These are phyloP conservation scores for Coniochaeta sp. DNA, from an alignment of 2,329 filamentous ascomycete species.

Conservation along the genomic window DNA sequence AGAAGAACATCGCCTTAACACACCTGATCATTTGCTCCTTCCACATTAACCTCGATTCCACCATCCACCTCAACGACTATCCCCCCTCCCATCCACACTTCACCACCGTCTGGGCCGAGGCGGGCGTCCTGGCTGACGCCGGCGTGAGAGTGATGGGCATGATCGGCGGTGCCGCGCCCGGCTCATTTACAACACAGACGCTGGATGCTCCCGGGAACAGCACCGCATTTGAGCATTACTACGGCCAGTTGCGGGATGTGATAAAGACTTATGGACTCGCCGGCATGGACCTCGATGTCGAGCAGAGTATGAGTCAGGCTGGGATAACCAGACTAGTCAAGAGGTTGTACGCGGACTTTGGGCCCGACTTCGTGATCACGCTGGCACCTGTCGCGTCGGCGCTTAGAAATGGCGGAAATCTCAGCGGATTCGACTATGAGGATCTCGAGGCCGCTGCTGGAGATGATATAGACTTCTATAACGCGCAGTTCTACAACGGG, in stretches of 20 bases:
- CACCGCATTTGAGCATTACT: too few relatives aligned
- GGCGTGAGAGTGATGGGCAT: slow-evolving; percentile 79
- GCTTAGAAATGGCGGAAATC: too few relatives aligned
- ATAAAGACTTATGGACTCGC: too few relatives aligned
- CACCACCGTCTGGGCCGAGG: slow-evolving; percentile 70
- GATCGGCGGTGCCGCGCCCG: slow-evolving; percentile 77
- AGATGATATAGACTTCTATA: slow-evolving; percentile 72
- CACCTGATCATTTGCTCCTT: slow-evolving; percentile 84
- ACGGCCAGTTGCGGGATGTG: too few relatives aligned
- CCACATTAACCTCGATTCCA: slow-evolving; percentile 65
- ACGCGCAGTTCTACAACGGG: slow-evolving; percentile 87
- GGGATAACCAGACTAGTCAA: too few relatives aligned
- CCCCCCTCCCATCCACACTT: slow-evolving; percentile 60
- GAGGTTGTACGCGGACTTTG: slow-evolving; percentile 23
- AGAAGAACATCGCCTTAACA: slow-evolving; percentile 47
- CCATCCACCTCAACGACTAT: slow-evolving; percentile 76
- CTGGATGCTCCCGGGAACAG: too few relatives aligned
- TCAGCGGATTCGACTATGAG: slow-evolving; percentile 75
- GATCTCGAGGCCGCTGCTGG: slow-evolving; percentile 62
- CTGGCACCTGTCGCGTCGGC: too few relatives aligned
- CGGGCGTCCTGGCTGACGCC: slow-evolving; percentile 59
- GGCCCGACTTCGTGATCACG: too few relatives aligned
- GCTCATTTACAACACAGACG: slow-evolving; percentile 32
- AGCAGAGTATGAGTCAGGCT: too few relatives aligned
- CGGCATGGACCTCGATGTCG: too few relatives aligned